Base-by-base conservation (phyloP, 2,329 filamentous ascomycete genomes). In the Taxawa tesnikishii region DNA sequence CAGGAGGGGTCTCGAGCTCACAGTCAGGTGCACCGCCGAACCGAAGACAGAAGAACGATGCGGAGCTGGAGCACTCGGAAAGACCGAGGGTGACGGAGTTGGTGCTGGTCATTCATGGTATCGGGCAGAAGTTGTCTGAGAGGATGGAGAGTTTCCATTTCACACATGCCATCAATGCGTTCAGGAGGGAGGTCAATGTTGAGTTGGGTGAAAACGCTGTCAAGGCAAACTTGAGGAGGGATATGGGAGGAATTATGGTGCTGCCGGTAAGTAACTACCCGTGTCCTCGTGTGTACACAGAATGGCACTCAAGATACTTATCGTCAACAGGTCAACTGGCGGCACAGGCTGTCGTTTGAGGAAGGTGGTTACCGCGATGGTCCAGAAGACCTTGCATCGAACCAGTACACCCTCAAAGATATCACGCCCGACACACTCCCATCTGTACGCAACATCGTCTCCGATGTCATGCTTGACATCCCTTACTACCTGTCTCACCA, bases 401-500 rank as follows among this genome's bases (percentile, higher is more conserved):
- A 78, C 24, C 60, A 70, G 21, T 83, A 74, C 49, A 65, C 66
- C 0, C 65, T 98, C 10, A 81, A 87, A 44, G 87, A 96, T 44
- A 94, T 98, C 43, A 94, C 93, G 4, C 87, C 85, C 1, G 73
- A 78, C 26, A 90, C 83, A 0, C 83, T 98, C 17, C 87, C 88
- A 0, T 85, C 83, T 1, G 80, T 98, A 6, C 78, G 90, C 28
- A 83, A 81, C 49, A 75, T 98, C 51, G 92, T 98, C 39, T 92
- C 83, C 26, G 90, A 98, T 53, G 84, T 98, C 45, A 94, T 98
- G 84, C 79, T 96, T 30, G 90, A 98, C 52, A 88, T 98, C 30
- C 90, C 90, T 0, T 96, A 94, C 52, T 98, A 96, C 59, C 78
- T 98, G 59, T 96, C 88, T 0, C 82, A 92, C 37, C 88, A 96